Conservation (phyloP, 2,329 filamentous ascomycete species). For the Monosporascus sp. region DNA sequence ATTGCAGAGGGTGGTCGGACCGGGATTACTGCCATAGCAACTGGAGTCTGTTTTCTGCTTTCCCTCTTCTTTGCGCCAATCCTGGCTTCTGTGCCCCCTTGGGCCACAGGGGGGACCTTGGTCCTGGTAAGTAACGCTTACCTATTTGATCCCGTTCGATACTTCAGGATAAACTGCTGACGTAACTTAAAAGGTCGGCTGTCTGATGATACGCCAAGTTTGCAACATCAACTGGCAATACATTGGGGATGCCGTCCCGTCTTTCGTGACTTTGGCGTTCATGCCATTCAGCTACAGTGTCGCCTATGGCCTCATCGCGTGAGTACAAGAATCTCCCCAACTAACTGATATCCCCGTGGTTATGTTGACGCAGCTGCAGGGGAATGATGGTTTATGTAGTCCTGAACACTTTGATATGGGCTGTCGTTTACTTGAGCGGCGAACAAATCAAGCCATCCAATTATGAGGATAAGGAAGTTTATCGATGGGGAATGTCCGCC, state of each 20-base stretch:
- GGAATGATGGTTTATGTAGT: constrained; percentile 51
- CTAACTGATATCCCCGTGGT: not conserved
- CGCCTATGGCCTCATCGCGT: constrained; percentile 71
- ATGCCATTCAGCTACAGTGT: constrained; percentile 79
- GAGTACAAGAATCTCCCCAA: constrained; percentile 24
- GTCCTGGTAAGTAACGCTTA: constrained; percentile 48
- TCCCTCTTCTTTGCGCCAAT: constrained; percentile 73
- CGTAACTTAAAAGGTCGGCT: constrained; percentile 51
- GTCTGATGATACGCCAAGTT: constrained; percentile 73
- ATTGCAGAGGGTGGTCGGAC: constrained; percentile 72
- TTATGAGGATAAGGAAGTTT: constrained; percentile 50
- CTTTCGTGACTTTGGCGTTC: constrained; percentile 68
- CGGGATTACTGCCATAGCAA: constrained; percentile 64
- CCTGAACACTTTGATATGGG: constrained; percentile 48
- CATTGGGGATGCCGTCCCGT: constrained; percentile 69
- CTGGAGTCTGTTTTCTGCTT: constrained; percentile 66
- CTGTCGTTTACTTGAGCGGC: constrained; percentile 40
- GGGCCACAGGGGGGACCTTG: constrained; percentile 71
- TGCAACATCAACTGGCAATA: constrained; percentile 73
- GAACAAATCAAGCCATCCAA: constrained; percentile 47
- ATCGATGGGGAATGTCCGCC: constrained; percentile 48
- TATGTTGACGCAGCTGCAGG: constrained; percentile 16
- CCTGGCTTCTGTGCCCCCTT: constrained; percentile 71
- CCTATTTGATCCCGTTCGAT: not conserved
- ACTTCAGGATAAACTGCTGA: not conserved